Conservation (phyloP, 306 rosid species). For the Hylodesmum podocarpum region DNA sequence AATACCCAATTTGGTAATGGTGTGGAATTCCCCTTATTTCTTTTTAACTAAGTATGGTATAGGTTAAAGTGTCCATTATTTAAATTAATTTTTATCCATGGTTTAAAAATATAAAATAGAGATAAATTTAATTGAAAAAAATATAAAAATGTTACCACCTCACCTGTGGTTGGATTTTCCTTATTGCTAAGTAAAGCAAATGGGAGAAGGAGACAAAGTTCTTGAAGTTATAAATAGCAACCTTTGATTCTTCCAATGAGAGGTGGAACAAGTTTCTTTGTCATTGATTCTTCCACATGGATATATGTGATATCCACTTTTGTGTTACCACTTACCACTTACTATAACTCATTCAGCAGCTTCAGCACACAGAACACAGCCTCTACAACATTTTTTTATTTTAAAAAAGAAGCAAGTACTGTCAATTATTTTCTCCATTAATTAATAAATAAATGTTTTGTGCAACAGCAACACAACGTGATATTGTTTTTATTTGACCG, state of each 20-base stretch:
- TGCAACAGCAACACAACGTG: background rate
- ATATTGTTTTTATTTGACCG: background rate
- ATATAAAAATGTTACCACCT: too few relatives aligned
- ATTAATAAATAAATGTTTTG: background rate
- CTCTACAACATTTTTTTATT: background rate
- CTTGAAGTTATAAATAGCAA: constrained; percentile 32
- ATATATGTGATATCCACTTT: background rate
- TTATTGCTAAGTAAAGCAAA: constrained; percentile 26
- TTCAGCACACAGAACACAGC: background rate
- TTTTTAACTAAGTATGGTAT: too few relatives aligned
- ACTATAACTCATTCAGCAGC: background rate
- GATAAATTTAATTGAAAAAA: too few relatives aligned
- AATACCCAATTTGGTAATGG: constrained; percentile 26
- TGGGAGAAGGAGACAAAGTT: background rate
- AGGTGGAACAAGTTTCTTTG: background rate
- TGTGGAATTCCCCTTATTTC: too few relatives aligned
- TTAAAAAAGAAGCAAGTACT: background rate
- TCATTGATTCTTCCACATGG: background rate
- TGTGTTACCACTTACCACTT: background rate
- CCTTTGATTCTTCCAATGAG: constrained; percentile 20
- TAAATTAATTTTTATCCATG: too few relatives aligned
- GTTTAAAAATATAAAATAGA: too few relatives aligned
- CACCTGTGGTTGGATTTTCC: too few relatives aligned
- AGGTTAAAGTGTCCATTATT: too few relatives aligned
- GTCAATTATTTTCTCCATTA: constrained; percentile 3